Percentiles rank a stretch among this genome's conserved stretches.
Evolutionary conservation across 1,139 yeast genomes (phyloP).

Genomic region (Nakaseomyces uthaithaninus): DNA sequence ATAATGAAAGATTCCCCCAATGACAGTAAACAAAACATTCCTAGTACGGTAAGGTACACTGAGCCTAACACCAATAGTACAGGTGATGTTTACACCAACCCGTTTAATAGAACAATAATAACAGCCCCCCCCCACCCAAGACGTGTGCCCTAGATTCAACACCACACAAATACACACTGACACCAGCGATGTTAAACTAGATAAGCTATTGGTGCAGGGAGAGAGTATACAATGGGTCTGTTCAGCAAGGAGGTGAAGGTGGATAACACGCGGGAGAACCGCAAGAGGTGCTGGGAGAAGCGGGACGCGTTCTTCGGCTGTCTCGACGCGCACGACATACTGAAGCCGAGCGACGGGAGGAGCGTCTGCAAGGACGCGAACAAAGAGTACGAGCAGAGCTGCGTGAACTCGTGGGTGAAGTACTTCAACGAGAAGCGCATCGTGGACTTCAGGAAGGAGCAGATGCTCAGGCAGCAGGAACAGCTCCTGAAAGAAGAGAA

Average conservation of each 20-base stretch:
- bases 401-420: conserved; percentile 61
- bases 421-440: conserved; percentile 63
- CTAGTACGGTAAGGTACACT: no score
- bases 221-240: conserved; percentile 1
- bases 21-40: no score
- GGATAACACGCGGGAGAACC: conserved; percentile 39
- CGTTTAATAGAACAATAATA: no score
- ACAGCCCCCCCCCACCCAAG: no score
- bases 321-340: conserved; percentile 45
- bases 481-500: background rate
- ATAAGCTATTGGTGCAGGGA: background rate
- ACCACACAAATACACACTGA: background rate
- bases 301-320: conserved; percentile 54
- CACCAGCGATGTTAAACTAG: background rate
- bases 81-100: no score
- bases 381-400: conserved; percentile 42
- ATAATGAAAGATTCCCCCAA: no score
- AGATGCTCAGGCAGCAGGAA: conserved; percentile 47
- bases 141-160: no score
- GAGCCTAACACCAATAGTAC: no score
- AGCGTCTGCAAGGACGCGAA: conserved; percentile 28
- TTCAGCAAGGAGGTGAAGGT: conserved; percentile 8
- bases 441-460: conserved; percentile 46
- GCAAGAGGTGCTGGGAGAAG: conserved; percentile 60
- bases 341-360: conserved; percentile 41